phyloP scores from a whole-genome alignment of 495 filamentous ascomycete species.

The Aspergillus steynii region DNA sequence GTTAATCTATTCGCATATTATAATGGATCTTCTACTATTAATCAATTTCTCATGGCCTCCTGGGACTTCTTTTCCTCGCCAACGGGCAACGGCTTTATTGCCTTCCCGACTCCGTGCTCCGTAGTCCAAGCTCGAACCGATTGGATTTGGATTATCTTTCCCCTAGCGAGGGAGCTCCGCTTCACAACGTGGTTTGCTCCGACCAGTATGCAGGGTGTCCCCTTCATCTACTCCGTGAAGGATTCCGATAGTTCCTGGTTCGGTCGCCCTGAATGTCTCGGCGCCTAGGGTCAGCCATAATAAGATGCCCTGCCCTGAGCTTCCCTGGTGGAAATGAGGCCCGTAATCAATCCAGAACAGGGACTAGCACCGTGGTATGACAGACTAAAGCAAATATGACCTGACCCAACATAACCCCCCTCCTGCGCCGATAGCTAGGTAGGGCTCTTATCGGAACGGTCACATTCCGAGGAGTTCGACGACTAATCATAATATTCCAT shows the following conservation, averaged over 20 bases:
- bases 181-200: background rate
- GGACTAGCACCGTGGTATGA: constrained; percentile 14
- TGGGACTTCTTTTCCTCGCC: too few species aligned
- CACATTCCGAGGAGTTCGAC: background rate
- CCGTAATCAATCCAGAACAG: constrained; percentile 12
- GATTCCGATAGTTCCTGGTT: background rate
- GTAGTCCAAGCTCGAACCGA: background rate
- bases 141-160: background rate
- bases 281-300: constrained; percentile 4
- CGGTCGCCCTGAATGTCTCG: background rate
- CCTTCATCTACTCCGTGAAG: background rate
- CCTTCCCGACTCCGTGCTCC: background rate
- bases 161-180: background rate
- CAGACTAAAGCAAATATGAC: constrained; percentile 10
- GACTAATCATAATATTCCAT: background rate
- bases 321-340: background rate
- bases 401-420: background rate
- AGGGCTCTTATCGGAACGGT: background rate
- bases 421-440: background rate
- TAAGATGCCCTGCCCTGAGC: background rate
- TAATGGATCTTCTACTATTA: background rate
- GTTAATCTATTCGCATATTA: constrained; percentile 1
- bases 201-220: background rate
- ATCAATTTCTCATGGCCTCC: too few species aligned
- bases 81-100: background rate